Percentiles rank a stretch among this genome's conserved stretches.
phyloP scores from a whole-genome alignment of 768 basidiomycete species.

The Termitomyces eurrhizus region DNA sequence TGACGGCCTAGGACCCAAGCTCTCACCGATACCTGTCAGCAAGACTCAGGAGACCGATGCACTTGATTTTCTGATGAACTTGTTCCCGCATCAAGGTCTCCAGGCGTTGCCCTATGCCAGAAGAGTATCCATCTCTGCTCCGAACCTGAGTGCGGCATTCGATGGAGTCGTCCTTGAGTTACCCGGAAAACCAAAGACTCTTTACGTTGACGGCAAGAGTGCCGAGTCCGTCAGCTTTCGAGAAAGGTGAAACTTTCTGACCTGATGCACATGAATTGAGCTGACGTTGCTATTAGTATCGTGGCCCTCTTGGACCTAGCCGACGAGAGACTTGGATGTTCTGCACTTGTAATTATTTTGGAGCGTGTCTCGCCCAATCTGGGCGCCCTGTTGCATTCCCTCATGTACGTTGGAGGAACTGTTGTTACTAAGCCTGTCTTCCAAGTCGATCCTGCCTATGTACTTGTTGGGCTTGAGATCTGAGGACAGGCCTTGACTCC shows the following conservation, averaged over 20 bases:
- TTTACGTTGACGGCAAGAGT: slow-evolving; percentile 84
- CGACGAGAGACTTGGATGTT: slow-evolving; percentile 77
- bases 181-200: slow-evolving; percentile 65
- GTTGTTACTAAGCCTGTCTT: slow-evolving; percentile 81
- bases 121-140: slow-evolving; percentile 69
- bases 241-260: slow-evolving; percentile 59
- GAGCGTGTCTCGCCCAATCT: slow-evolving; percentile 70
- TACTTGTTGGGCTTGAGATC: slow-evolving; percentile 85
- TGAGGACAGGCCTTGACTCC: slow-evolving; percentile 24
- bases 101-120: slow-evolving; percentile 67
- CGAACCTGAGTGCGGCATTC: slow-evolving; percentile 64
- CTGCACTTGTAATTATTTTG: slow-evolving; percentile 74
- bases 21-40: slow-evolving; percentile 30
- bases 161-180: slow-evolving; percentile 77
- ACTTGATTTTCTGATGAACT: slow-evolving; percentile 70
- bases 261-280: slow-evolving; percentile 4
- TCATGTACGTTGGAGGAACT: slow-evolving; percentile 90
- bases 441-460: slow-evolving; percentile 69
- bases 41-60: slow-evolving; percentile 53
- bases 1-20: slow-evolving; percentile 28
- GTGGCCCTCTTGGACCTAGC: slow-evolving; percentile 86
- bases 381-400: slow-evolving; percentile 75
- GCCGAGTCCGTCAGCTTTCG: slow-evolving; percentile 75
- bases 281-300: slow-evolving; percentile 45
- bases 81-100: slow-evolving; percentile 74